These are phyloP conservation scores for Leccinum pellstonianum DNA, from an alignment of 768 basidiomycete species.

Conservation along the genomic window DNA sequence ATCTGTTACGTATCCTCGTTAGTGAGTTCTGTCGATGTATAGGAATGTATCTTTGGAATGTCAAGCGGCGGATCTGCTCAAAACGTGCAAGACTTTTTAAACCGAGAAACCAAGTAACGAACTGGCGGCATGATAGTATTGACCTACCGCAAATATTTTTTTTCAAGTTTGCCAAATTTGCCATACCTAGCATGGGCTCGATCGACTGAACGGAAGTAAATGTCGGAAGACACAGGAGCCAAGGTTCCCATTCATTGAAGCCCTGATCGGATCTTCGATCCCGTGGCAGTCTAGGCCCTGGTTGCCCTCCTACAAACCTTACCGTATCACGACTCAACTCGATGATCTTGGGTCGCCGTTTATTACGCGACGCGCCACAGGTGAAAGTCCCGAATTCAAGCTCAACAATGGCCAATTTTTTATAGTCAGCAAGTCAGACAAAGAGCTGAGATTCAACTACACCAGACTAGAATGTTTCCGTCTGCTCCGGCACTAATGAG, in stretches of 20 bases:
- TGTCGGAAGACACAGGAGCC: neutral
- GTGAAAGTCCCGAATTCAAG: conserved; percentile 17
- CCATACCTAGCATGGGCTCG: neutral
- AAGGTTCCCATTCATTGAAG: neutral
- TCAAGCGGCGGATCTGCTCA: neutral
- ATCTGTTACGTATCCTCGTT: conserved; percentile 20
- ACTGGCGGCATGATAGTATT: neutral
- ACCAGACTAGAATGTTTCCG: conserved; percentile 86
- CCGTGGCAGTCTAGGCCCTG: conserved; percentile 3
- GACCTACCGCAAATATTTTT: neutral
- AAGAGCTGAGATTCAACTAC: conserved; percentile 49
- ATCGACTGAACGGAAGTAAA: conserved; percentile 13
- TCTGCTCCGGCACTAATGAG: conserved; percentile 91
- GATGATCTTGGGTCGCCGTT: conserved; percentile 5
- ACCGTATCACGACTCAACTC: conserved; percentile 7
- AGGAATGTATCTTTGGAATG: neutral
- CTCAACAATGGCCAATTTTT: conserved; percentile 24
- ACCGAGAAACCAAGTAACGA: neutral
- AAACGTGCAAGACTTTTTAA: neutral
- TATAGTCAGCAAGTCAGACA: conserved; percentile 29
- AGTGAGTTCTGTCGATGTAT: neutral
- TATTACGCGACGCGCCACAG: conserved; percentile 24
- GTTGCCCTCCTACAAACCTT: conserved; percentile 8
- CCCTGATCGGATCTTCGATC: neutral
- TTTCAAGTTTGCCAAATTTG: neutral